A percentile compares a stretch with the other conserved stretches of the same genome.
These are phyloP conservation scores for Euphorbia schlechtendalii DNA, from an alignment of 441 rosid genomes.

Conservation along the genomic window DNA sequence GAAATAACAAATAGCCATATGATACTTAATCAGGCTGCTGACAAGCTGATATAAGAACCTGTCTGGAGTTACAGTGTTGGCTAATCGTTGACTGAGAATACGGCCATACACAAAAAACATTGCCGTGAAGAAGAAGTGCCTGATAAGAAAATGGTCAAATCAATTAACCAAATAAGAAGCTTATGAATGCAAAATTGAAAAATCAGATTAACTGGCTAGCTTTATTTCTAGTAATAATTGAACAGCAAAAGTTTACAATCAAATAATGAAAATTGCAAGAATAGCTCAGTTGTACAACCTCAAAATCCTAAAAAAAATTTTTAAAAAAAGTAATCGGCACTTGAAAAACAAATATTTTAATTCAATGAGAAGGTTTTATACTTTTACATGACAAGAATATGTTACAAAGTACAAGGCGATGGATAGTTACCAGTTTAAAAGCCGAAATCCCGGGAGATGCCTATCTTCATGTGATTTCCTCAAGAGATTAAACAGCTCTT, in stretches of 20 bases:
- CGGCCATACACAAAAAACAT: conserved; percentile 90
- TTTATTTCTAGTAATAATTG: neutral
- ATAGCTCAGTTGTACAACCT: too few relatives aligned
- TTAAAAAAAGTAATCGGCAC: too few relatives aligned
- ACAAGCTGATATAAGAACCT: conserved; percentile 63
- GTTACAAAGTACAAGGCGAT: too few relatives aligned
- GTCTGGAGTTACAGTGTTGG: conserved; percentile 72
- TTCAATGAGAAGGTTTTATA: too few relatives aligned
- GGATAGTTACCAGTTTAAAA: conserved; percentile 63
- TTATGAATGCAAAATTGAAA: neutral
- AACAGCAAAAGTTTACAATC: neutral
- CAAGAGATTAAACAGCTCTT: conserved; percentile 72
- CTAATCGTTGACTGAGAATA: conserved; percentile 74
- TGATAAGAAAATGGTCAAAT: conserved; percentile 22
- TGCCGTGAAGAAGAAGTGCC: conserved; percentile 94
- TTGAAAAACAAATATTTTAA: too few relatives aligned
- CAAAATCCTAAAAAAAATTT: too few relatives aligned
- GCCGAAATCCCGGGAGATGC: conserved; percentile 85
- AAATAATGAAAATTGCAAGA: too few relatives aligned
- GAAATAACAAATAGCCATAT: conserved; percentile 75
- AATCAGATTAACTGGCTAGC: neutral
- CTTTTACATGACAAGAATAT: too few relatives aligned
- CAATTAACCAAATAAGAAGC: neutral
- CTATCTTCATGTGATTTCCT: conserved; percentile 77
- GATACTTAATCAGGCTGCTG: conserved; percentile 70